phyloP scores from a whole-genome alignment of 768 basidiomycete genomes.

The Amanita exitialis region DNA sequence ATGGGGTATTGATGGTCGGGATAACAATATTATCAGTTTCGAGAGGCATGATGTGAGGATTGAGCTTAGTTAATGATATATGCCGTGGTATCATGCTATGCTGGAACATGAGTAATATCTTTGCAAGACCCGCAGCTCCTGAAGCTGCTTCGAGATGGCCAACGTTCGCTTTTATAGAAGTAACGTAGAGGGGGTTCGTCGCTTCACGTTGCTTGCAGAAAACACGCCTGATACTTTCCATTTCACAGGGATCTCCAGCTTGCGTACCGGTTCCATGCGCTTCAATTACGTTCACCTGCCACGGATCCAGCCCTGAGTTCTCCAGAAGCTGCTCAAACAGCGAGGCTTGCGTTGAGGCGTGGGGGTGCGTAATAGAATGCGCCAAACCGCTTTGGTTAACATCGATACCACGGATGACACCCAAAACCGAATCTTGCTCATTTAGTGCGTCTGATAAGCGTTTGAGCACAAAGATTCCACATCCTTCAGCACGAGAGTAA shows the following conservation, averaged over 20 bases:
- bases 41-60: slow-evolving; percentile 43
- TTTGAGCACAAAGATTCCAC: slow-evolving; percentile 62
- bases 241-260: slow-evolving; percentile 58
- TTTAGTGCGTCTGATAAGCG: slow-evolving; percentile 53
- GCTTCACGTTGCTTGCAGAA: slow-evolving; percentile 31
- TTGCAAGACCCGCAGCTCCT: slow-evolving; percentile 61
- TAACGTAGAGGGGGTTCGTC: slow-evolving; percentile 49
- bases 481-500: slow-evolving; percentile 64
- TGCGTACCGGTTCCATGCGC: slow-evolving; percentile 71
- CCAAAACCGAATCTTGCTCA: slow-evolving; percentile 61
- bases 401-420: slow-evolving; percentile 59
- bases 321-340: slow-evolving; percentile 43
- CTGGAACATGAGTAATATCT: slow-evolving; percentile 59
- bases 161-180: slow-evolving; percentile 64
- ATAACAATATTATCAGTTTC: slow-evolving; percentile 40
- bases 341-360: slow-evolving; percentile 45
- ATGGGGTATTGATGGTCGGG: slow-evolving; percentile 25
- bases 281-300: slow-evolving; percentile 52
- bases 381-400: slow-evolving; percentile 64
- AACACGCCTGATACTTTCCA: slow-evolving; percentile 50
- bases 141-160: slow-evolving; percentile 73
- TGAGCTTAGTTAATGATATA: slow-evolving; percentile 46
- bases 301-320: slow-evolving; percentile 31
- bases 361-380: slow-evolving; percentile 65
- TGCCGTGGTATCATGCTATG: slow-evolving; percentile 46